A percentile compares a stretch with the other conserved stretches of the same genome.
phyloP scores from a whole-genome alignment of 2,329 filamentous ascomycete species.

The Penicillium rolfsii region DNA sequence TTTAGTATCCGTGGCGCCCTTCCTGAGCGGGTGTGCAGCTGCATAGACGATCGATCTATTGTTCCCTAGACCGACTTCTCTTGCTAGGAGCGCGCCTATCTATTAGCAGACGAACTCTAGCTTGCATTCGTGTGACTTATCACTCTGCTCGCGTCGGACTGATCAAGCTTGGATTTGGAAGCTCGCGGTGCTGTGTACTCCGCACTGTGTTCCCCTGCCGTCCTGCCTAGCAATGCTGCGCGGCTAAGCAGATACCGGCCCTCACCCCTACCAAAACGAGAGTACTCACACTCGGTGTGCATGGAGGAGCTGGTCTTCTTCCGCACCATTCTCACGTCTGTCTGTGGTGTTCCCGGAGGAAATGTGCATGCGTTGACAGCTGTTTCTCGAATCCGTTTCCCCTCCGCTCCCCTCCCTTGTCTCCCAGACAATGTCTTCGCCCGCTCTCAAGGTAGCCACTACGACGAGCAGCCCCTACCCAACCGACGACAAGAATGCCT shows the following conservation, averaged over 20 bases:
- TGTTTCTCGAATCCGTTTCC: slow-evolving; percentile 26
- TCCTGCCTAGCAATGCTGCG: slow-evolving; percentile 26
- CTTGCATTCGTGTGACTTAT: slow-evolving; percentile 16
- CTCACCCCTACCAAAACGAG: slow-evolving; percentile 5
- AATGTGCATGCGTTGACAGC: slow-evolving; percentile 35
- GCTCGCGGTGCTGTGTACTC: slow-evolving; percentile 9
- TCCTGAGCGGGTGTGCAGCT: slow-evolving; percentile 15
- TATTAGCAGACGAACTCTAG: not conserved
- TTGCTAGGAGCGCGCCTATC: slow-evolving; percentile 14
- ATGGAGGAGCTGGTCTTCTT: slow-evolving; percentile 50
- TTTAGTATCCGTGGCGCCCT: slow-evolving; percentile 24
- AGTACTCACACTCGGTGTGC: slow-evolving; percentile 31
- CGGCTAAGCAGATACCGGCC: slow-evolving; percentile 14
- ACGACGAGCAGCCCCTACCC: slow-evolving; percentile 23
- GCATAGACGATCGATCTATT: slow-evolving; percentile 27
- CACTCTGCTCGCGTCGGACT: slow-evolving; percentile 1
- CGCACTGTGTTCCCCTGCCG: slow-evolving; percentile 17
- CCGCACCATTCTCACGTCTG: slow-evolving; percentile 30
- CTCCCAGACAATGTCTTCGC: slow-evolving; percentile 40
- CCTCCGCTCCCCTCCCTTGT: slow-evolving; percentile 11
- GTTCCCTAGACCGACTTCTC: slow-evolving; percentile 12
- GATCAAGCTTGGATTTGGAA: slow-evolving; percentile 1
- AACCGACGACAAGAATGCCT: slow-evolving; percentile 32
- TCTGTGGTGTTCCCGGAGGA: slow-evolving; percentile 28
- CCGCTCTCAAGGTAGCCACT: slow-evolving; percentile 24